phyloP scores from a whole-genome alignment of 2,329 filamentous ascomycete genomes.

The Ophiosphaerella korrae region DNA sequence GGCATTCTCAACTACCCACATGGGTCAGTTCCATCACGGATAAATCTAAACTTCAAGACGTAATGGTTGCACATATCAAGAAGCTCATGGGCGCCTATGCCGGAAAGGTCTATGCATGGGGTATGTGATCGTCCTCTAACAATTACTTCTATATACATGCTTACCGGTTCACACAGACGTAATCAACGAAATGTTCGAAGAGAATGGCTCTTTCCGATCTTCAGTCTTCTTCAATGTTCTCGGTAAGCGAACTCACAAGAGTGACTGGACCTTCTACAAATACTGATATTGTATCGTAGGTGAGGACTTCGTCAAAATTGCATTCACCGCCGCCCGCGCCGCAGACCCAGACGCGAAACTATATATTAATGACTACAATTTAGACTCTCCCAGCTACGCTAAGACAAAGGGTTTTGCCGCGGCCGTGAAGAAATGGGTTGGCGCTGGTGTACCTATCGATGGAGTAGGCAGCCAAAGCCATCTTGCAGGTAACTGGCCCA shows the following conservation, averaged over 20 bases:
- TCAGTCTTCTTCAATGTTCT: slow-evolving; percentile 71
- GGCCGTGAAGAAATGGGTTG: slow-evolving; percentile 68
- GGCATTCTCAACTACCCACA: slow-evolving; percentile 58
- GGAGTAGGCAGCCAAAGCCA: slow-evolving; percentile 67
- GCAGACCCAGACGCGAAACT: slow-evolving; percentile 71
- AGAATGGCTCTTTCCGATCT: slow-evolving; percentile 63
- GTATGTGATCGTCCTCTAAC: neutral
- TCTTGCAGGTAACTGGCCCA: slow-evolving; percentile 49
- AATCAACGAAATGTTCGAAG: slow-evolving; percentile 56
- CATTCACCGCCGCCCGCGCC: slow-evolving; percentile 69
- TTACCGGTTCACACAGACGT: slow-evolving; percentile 21
- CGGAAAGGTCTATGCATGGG: slow-evolving; percentile 66
- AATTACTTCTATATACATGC: neutral
- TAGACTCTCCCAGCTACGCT: slow-evolving; percentile 63
- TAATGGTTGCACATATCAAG: slow-evolving; percentile 65
- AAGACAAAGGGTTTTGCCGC: slow-evolving; percentile 63
- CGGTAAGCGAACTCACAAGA: slow-evolving; percentile 44
- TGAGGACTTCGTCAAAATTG: slow-evolving; percentile 66
- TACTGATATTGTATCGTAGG: slow-evolving; percentile 50
- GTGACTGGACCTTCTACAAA: too few relatives aligned
- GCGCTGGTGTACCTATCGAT: slow-evolving; percentile 67
- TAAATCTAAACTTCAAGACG: slow-evolving; percentile 57
- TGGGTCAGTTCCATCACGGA: slow-evolving; percentile 66
- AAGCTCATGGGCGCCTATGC: slow-evolving; percentile 64
- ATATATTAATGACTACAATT: slow-evolving; percentile 75